Conservation (phyloP, 2,329 filamentous ascomycete species). For the Paraphaeosphaeria minitans region DNA sequence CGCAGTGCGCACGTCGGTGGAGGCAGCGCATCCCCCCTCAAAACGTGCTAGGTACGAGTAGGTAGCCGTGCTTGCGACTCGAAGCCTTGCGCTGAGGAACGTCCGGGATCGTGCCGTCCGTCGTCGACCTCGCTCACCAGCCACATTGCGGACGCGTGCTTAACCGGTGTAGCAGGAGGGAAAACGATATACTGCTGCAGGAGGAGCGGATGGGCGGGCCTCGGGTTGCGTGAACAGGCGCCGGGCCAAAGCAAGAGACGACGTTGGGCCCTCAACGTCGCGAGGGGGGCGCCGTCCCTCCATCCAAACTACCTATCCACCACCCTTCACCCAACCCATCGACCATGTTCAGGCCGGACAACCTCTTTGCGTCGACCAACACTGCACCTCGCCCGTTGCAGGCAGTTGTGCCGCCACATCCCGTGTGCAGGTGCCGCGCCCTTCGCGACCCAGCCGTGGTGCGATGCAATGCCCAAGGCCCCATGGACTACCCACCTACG, state of each 20-base stretch:
- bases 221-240: not conserved
- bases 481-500: too few species aligned
- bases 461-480: not conserved
- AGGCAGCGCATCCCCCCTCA: not conserved
- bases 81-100: slow-evolving; percentile 3
- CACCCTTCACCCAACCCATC: not conserved
- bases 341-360: slow-evolving; percentile 1
- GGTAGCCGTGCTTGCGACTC: slow-evolving; percentile 3
- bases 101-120: not conserved
- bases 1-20: slow-evolving; percentile 5
- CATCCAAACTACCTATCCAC: slow-evolving; percentile 1
- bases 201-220: not conserved
- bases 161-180: slow-evolving; percentile 5
- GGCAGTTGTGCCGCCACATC: not conserved
- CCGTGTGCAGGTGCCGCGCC: not conserved
- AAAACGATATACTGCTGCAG: not conserved
- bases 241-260: slow-evolving; percentile 1
- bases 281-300: not conserved
- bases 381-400: not conserved
- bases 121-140: slow-evolving; percentile 2
- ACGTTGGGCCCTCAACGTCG: not conserved
- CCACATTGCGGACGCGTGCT: not conserved
- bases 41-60: too few species aligned
- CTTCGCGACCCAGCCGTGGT: slow-evolving; percentile 3
- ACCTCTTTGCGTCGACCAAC: not conserved